Evolutionary conservation across 2,329 filamentous ascomycete genomes (phyloP).

Genomic region (Chaetomiaceae sp.): DNA sequence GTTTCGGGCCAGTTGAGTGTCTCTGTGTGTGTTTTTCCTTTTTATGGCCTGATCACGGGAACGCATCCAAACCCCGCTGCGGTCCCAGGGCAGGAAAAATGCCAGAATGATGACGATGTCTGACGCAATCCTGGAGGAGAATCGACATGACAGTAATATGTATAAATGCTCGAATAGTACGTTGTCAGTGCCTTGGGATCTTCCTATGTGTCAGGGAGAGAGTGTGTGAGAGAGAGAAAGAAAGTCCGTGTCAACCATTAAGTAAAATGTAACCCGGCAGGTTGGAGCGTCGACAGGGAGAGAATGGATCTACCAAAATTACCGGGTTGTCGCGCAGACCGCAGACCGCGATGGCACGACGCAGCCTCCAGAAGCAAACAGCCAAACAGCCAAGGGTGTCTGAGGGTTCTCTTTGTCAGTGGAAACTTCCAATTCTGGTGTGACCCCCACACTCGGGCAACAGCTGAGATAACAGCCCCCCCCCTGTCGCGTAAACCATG

Average conservation of each 20-base stretch:
- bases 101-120: background rate
- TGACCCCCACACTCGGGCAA: constrained; percentile 15
- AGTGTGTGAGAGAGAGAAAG: too few species aligned
- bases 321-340: too few species aligned
- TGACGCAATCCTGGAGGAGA: background rate
- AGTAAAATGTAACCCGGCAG: too few species aligned
- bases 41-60: constrained; percentile 5
- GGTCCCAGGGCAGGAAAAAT: background rate
- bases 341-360: background rate
- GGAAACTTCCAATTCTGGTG: constrained; percentile 5
- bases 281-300: too few species aligned
- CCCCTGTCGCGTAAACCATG: background rate
- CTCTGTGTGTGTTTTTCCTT: too few species aligned
- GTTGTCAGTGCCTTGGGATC: too few species aligned
- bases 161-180: background rate
- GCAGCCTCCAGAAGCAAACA: background rate
- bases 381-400: background rate
- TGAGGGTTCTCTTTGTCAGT: constrained; percentile 4
- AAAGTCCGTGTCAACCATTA: too few species aligned
- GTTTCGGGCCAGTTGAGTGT: constrained; percentile 11
- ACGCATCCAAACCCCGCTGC: background rate
- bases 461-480: constrained; percentile 1
- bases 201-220: too few species aligned
- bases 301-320: too few species aligned
- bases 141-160: background rate